Percentiles rank a stretch among this genome's conserved stretches.
Evolutionary conservation across 2,329 filamentous ascomycete genomes (phyloP).

Genomic region (Aspergillus sp.): DNA sequence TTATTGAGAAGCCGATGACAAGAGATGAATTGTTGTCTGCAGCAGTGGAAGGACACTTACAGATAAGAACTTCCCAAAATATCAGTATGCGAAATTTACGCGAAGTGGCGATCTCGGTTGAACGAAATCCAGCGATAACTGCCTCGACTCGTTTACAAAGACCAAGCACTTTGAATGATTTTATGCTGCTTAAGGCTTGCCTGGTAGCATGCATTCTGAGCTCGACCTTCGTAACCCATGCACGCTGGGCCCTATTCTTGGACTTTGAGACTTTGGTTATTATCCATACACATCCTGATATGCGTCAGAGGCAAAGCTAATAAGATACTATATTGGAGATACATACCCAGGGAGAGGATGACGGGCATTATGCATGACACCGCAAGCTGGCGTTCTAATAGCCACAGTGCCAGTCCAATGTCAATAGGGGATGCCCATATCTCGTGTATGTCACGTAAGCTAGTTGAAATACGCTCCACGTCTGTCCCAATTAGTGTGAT

Average conservation of each 20-base stretch:
- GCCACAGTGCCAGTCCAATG: not conserved
- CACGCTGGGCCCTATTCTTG: not conserved
- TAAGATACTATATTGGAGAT: too few species aligned
- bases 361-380: not conserved
- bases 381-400: not conserved
- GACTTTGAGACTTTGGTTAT: not conserved
- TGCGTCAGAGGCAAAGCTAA: too few species aligned
- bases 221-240: not conserved
- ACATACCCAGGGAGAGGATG: not conserved
- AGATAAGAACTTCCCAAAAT: not conserved
- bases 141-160: not conserved
- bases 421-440: not conserved
- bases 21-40: too few species aligned
- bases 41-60: not conserved
- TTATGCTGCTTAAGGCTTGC: not conserved
- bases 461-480: not conserved
- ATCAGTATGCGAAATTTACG: not conserved
- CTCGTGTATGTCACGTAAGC: not conserved
- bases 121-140: not conserved
- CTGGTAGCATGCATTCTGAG: not conserved
- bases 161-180: not conserved
- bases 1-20: not conserved
- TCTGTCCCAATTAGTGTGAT: not conserved
- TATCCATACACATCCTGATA: not conserved
- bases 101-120: not conserved